These are phyloP conservation scores for Backusella morwellensis DNA, from an alignment of 192 early-diverging fungal species.

Conservation along the genomic window DNA sequence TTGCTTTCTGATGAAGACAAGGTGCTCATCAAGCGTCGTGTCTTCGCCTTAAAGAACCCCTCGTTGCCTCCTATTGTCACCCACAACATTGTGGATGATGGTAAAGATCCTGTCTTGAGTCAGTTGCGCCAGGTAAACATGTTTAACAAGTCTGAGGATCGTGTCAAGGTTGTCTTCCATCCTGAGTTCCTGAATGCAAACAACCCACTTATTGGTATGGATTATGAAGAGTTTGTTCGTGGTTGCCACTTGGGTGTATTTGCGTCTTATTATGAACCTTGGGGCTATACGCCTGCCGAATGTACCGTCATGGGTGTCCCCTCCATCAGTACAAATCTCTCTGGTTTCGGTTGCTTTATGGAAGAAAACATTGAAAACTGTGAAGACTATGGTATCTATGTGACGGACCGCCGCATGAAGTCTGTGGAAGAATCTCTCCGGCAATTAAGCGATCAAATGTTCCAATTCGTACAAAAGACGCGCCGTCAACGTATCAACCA, in stretches of 20 bases:
- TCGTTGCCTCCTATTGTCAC: constrained; percentile 93
- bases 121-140: constrained; percentile 78
- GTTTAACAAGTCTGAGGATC: constrained; percentile 88
- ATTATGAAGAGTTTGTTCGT: constrained; percentile 98
- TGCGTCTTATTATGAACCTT: constrained; percentile 97
- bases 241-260: constrained; percentile 97
- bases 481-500: constrained; percentile 98
- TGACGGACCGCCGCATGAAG: constrained; percentile 92
- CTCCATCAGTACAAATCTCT: constrained; percentile 93
- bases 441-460: constrained; percentile 86
- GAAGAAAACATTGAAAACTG: constrained; percentile 93
- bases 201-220: constrained; percentile 89
- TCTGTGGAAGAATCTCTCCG: constrained; percentile 88
- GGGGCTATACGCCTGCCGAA: constrained; percentile 98
- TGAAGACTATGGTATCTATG: constrained; percentile 97
- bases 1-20: constrained; percentile 84
- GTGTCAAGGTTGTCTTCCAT: constrained; percentile 97
- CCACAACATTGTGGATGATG: constrained; percentile 92
- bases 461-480: constrained; percentile 91
- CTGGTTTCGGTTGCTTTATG: constrained; percentile 98
- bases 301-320: constrained; percentile 99
- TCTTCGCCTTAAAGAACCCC: constrained; percentile 88
- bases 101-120: constrained; percentile 80
- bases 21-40: constrained; percentile 90
- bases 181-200: constrained; percentile 97